Percentiles rank a stretch among this genome's conserved stretches.
phyloP scores from a whole-genome alignment of 495 filamentous ascomycete genomes.

The Tetracladium setigerum region DNA sequence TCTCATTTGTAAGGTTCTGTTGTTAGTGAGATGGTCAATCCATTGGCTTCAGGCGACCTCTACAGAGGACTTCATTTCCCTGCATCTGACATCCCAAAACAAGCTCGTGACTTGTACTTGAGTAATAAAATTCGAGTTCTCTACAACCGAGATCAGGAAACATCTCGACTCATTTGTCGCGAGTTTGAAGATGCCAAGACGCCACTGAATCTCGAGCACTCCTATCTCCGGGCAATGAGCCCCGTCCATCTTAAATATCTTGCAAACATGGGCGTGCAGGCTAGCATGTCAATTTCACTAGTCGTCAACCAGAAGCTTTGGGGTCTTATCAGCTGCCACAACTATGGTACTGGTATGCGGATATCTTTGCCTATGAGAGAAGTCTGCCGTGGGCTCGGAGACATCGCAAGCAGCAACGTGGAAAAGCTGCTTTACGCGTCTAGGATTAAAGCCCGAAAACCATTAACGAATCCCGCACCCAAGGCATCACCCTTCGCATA shows the following conservation, averaged over 20 bases:
- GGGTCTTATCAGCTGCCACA: constrained; percentile 83
- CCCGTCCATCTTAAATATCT: constrained; percentile 86
- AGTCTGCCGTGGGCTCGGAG: constrained; percentile 85
- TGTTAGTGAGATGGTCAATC: constrained; percentile 8
- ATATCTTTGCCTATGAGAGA: constrained; percentile 85
- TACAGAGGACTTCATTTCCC: constrained; percentile 11
- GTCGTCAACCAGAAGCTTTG: constrained; percentile 76
- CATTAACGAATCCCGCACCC: constrained; percentile 68
- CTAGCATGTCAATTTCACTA: constrained; percentile 91
- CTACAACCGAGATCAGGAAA: constrained; percentile 31
- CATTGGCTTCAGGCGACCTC: constrained; percentile 3
- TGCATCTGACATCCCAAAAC: constrained; percentile 13
- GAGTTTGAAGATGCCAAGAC: constrained; percentile 56
- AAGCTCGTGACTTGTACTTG: constrained; percentile 12
- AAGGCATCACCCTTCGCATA: constrained; percentile 79
- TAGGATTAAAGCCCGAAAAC: constrained; percentile 67
- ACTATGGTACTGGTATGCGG: constrained; percentile 73
- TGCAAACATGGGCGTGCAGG: constrained; percentile 79
- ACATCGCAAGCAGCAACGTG: constrained; percentile 77
- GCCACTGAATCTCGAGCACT: constrained; percentile 77
- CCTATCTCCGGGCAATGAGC: constrained; percentile 83
- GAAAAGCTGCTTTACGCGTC: constrained; percentile 81
- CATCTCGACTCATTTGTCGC: constrained; percentile 68
- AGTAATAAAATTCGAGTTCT: constrained; percentile 11
- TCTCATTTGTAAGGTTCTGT: neutral